These are phyloP conservation scores for Pichia norvegensis DNA, from an alignment of 1,139 yeast species.

Conservation along the genomic window DNA sequence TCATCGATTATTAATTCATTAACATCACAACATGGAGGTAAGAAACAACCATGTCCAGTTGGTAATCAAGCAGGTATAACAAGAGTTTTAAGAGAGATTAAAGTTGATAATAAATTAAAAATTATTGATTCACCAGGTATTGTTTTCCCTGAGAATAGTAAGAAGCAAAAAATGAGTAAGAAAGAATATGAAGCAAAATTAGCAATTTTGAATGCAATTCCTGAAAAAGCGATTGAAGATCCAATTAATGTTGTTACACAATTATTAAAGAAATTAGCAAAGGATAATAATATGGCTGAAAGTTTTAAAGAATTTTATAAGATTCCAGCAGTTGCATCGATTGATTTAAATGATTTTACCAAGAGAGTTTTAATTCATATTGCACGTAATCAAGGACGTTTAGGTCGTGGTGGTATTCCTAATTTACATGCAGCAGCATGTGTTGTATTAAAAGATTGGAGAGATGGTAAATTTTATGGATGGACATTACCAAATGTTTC, in stretches of 20 bases:
- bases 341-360: constrained; percentile 53
- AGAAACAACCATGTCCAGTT: constrained; percentile 72
- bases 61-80: constrained; percentile 99
- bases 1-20: constrained; percentile 90
- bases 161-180: constrained; percentile 29
- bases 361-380: constrained; percentile 86
- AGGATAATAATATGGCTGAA: constrained; percentile 66
- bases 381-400: constrained; percentile 87
- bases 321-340: constrained; percentile 71
- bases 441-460: constrained; percentile 87
- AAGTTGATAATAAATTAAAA: constrained; percentile 82
- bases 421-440: constrained; percentile 80
- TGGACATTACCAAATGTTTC: constrained; percentile 82
- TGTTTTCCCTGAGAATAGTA: constrained; percentile 67
- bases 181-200: constrained; percentile 79
- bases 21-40: constrained; percentile 71
- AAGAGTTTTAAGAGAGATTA: constrained; percentile 82
- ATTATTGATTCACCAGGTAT: constrained; percentile 95
- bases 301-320: constrained; percentile 65
- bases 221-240: constrained; percentile 79
- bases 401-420: constrained; percentile 90
- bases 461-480: constrained; percentile 89
- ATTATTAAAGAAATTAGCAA: constrained; percentile 66
- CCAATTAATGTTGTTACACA: constrained; percentile 77
- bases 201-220: constrained; percentile 81